A percentile compares a stretch with the other conserved stretches of the same genome.
Evolutionary conservation across 2,329 filamentous ascomycete species (phyloP).

Genomic region (Pyricularia grisea): DNA sequence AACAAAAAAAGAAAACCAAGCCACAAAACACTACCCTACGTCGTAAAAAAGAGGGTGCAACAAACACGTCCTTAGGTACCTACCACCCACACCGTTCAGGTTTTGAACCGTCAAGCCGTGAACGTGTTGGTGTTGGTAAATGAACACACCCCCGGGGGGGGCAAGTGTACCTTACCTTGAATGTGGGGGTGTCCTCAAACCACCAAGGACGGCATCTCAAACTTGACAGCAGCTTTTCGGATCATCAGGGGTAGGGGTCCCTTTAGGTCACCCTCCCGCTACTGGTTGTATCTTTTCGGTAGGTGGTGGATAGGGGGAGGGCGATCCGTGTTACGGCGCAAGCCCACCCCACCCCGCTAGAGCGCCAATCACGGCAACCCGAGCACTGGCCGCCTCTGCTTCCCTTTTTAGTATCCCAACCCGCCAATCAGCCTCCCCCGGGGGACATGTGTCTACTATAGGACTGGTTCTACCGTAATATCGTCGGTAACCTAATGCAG

Average conservation of each 20-base stretch:
- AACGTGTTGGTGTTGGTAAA: neutral
- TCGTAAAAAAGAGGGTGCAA: neutral
- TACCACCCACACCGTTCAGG: neutral
- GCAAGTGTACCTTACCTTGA: neutral
- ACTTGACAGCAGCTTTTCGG: neutral
- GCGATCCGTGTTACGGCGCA: too few species aligned
- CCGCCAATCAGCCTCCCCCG: too few species aligned
- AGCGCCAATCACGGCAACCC: too few species aligned
- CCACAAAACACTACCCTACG: neutral
- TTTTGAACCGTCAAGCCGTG: neutral
- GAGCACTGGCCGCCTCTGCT: too few species aligned
- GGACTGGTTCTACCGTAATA: too few species aligned
- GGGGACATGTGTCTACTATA: too few species aligned
- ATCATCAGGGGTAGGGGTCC: slow-evolving; percentile 2
- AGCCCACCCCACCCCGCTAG: too few species aligned
- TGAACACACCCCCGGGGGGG: neutral
- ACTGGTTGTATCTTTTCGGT: too few species aligned
- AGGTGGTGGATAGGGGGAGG: too few species aligned
- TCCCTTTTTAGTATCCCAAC: too few species aligned
- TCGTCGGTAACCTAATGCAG: too few species aligned
- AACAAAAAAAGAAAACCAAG: neutral
- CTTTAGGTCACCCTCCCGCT: neutral
- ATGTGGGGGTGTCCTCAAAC: neutral
- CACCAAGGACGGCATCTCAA: neutral
- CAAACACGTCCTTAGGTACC: neutral